Evolutionary conservation across 306 rosid genomes (phyloP), one percentile per base, ranked within the genome.

Genomic region (Myrica gale): DNA sequence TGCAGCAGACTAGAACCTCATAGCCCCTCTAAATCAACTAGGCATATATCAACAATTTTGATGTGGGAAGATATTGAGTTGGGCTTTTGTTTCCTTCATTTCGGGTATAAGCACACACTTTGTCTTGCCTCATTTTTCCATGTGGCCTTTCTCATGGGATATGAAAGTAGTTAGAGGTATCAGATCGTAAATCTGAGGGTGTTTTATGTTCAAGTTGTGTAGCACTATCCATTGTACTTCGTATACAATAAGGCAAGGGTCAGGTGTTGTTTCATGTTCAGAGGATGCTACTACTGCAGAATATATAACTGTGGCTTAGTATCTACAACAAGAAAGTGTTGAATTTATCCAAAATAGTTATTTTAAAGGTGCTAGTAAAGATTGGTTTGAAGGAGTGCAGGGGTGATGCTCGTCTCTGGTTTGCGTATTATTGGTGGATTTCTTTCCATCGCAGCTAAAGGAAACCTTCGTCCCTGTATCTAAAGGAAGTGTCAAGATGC

Each of bases 1-100:
- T 83, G 85, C 89, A 77, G 75, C 82, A 80, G 82, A 82, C 68
- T 69, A 86, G 85, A 88, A 79, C 87, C 74, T 72, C 93, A 50
- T 82, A 90, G 23, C 82, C 83, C 5, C 80, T 79, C 10, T 85
- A 72, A 80, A 43, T 54, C 47, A 15, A 54, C 43, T 39, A 39
- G 72, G 62, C 71, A 69, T 45, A 70, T 52, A 13, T 4, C 51
- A 74, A 57, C 12, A 65, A 65, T 65, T 39, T 65, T 42, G 26
- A 8, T 8, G 17, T 47, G 5, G 70, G 19, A 16, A 1, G 68
- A 32, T 61, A 4, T 61, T 26, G 45, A 37, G 19, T 61, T 12
- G 44, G 42, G 12, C 42, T 61, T 9, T 57, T 3, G 32, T 57
- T 57, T 20, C 15, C 11, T 57, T 13, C 3, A 11, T 61, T 32